Percentiles rank a stretch among this genome's conserved stretches.
Evolutionary conservation across 306 rosid species (phyloP).

Genomic region (Dryas alaskensis): DNA sequence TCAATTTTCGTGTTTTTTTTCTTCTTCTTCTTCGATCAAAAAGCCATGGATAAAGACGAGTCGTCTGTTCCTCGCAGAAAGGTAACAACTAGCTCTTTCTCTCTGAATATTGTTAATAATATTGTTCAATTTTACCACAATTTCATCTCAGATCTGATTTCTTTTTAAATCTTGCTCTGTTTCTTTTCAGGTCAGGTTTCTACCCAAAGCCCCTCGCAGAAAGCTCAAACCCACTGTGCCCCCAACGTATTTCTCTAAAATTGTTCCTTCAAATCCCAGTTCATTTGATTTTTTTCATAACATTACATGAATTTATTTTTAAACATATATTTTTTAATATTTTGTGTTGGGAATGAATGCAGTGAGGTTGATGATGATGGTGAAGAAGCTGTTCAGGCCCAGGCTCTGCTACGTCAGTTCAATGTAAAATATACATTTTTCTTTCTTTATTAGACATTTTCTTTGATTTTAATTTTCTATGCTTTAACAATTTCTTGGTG

Average conservation of each 20-base stretch:
- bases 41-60: slow-evolving; percentile 38
- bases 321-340: not conserved
- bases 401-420: slow-evolving; percentile 39
- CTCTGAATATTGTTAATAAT: not conserved
- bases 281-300: not conserved
- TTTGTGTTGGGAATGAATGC: slow-evolving; percentile 25
- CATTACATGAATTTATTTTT: not conserved
- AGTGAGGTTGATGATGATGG: slow-evolving; percentile 47
- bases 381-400: slow-evolving; percentile 28
- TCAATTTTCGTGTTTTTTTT: not conserved
- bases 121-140: not conserved
- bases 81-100: slow-evolving; percentile 20
- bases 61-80: slow-evolving; percentile 35
- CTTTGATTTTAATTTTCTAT: not conserved
- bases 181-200: slow-evolving; percentile 41
- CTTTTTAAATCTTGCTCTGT: not conserved
- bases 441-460: not conserved
- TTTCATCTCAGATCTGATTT: not conserved
- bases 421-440: slow-evolving; percentile 32
- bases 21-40: slow-evolving; percentile 4
- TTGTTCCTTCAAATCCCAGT: not conserved
- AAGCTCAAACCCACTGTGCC: slow-evolving; percentile 24
- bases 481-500: not conserved
- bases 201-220: slow-evolving; percentile 45
- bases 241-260: slow-evolving; percentile 35